Evolutionary conservation across 805 yeast species (phyloP), one percentile per base, ranked within the genome.

Genomic region (Spathaspora gorwiae): DNA sequence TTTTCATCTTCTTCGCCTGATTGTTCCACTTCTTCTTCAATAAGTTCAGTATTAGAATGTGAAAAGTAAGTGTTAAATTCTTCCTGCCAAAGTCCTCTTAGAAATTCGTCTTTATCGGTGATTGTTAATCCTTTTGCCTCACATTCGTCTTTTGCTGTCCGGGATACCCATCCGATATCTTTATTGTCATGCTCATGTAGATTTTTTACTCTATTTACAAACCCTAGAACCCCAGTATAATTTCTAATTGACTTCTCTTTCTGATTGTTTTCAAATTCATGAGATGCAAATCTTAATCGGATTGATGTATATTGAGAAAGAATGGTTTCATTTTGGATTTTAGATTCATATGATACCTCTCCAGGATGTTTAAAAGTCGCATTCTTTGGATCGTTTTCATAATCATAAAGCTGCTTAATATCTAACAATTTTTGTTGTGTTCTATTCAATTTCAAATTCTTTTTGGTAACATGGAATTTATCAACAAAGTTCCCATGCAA

Each of bases 281-380:
- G 40, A 3, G 48, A 46, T 2, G 63, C 53, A 39, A 67, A 70
- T 30, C 75, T 52, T 13, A 67, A 54, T 32, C 74, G 49, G 10
- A 70, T 65, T 11, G 63, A 61, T 6, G 63, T 68, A 55, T 69
- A 70, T 42, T 70, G 70, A 2, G 65, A 57, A 36, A 54, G 46
- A 5, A 70, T 53, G 2, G 64, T 61, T 47, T 70, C 74, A 49
- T 70, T 61, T 45, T 68, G 73, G 26, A 67, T 68, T 40, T 57
- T 63, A 39, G 58, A 55, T 26, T 55, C 50, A 46, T 62, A 59
- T 11, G 54, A 46, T 11, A 29, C 32, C 6, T 29, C 32, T 29
- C 12, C 12, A 11, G 12, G 5, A 29, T 29, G 9, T 29, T 11
- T 9, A 29, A 9, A 9, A 9, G 32, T 29, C 2, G 32, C 9